phyloP scores from a whole-genome alignment of 2,329 filamentous ascomycete species.

The Aspergillus jensenii region DNA sequence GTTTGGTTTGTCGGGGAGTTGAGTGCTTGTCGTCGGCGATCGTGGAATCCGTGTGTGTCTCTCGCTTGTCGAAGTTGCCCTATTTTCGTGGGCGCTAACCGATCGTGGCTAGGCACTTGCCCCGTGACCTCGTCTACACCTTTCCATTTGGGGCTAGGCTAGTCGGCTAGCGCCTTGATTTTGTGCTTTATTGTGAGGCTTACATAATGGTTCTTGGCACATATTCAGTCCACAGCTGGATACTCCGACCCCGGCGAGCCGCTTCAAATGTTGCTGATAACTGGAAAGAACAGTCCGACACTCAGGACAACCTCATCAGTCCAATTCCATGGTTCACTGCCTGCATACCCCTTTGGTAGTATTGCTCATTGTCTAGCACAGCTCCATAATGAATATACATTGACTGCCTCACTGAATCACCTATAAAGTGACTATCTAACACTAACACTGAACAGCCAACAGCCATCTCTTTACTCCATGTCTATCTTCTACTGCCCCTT shows the following conservation, averaged over 20 bases:
- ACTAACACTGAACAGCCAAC: too few relatives aligned
- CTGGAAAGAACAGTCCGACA: too few relatives aligned
- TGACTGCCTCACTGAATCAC: background rate
- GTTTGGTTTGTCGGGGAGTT: slow-evolving; percentile 42
- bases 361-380: background rate
- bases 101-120: slow-evolving; percentile 19
- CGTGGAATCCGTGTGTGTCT: slow-evolving; percentile 46
- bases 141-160: background rate
- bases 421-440: too few relatives aligned
- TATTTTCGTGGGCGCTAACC: slow-evolving; percentile 34
- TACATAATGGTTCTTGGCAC: background rate
- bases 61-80: slow-evolving; percentile 47
- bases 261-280: background rate
- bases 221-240: too few relatives aligned
- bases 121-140: slow-evolving; percentile 25
- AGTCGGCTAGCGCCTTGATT: background rate
- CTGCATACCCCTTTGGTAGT: background rate
- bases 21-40: slow-evolving; percentile 40
- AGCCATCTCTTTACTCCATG: background rate
- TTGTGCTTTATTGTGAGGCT: background rate
- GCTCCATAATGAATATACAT: background rate
- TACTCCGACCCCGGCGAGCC: background rate
- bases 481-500: background rate
- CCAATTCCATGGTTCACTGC: background rate
- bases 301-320: too few relatives aligned